These are phyloP conservation scores for Magnaporthales sp. DNA, from an alignment of 2,329 filamentous ascomycete species.

Conservation along the genomic window DNA sequence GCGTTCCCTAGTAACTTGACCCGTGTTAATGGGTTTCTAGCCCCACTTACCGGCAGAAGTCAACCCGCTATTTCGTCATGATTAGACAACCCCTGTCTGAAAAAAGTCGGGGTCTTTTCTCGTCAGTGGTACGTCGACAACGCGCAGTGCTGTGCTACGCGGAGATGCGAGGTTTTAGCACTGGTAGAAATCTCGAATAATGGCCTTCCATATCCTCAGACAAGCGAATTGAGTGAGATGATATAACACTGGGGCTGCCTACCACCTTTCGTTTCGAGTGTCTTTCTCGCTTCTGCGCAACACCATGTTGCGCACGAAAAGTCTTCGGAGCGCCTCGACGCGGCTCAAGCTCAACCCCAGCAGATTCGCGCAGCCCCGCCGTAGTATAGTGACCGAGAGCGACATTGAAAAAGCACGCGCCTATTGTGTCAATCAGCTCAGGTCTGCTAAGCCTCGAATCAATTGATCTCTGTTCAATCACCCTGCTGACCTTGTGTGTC, in stretches of 20 bases:
- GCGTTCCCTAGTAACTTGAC: slow-evolving; percentile 19
- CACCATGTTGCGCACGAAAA: neutral
- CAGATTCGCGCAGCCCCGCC: slow-evolving; percentile 12
- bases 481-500: neutral
- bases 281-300: neutral
- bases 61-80: slow-evolving; percentile 5
- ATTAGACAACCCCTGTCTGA: neutral
- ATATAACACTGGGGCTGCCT: neutral
- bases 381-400: slow-evolving; percentile 38
- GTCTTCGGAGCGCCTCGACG: neutral
- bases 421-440: slow-evolving; percentile 46
- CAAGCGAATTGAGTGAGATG: neutral
- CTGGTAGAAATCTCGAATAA: neutral
- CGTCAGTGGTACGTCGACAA: neutral
- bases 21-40: slow-evolving; percentile 14
- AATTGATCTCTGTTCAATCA: slow-evolving; percentile 1
- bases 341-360: neutral
- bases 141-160: neutral
- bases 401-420: slow-evolving; percentile 43
- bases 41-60: neutral
- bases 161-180: neutral
- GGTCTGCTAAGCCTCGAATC: slow-evolving; percentile 21
- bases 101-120: neutral
- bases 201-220: neutral
- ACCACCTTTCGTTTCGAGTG: neutral